phyloP scores from a whole-genome alignment of 2,329 filamentous ascomycete genomes.

The Trichoderma harzianum region DNA sequence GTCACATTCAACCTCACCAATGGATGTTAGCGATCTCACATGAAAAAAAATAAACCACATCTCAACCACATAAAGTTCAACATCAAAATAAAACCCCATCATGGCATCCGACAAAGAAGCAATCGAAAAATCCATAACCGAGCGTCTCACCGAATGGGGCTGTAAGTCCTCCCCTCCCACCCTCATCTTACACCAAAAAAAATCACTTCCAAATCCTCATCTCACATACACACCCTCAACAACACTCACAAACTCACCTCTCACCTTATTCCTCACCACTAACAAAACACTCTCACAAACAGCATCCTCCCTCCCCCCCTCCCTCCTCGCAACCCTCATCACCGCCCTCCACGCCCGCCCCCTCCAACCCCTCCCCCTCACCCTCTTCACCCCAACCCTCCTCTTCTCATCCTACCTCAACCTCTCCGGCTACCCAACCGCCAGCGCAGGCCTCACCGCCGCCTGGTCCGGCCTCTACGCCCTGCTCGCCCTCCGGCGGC shows the following conservation, averaged over 20 bases:
- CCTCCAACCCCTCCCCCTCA: slow-evolving; percentile 48
- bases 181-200: not conserved
- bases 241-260: not conserved
- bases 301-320: slow-evolving; percentile 54
- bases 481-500: slow-evolving; percentile 50
- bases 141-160: slow-evolving; percentile 18
- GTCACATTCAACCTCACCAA: not conserved
- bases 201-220: not conserved
- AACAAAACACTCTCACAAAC: not conserved
- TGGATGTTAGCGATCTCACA: not conserved
- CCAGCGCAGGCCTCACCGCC: slow-evolving; percentile 53
- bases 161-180: slow-evolving; percentile 10
- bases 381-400: slow-evolving; percentile 50
- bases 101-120: not conserved
- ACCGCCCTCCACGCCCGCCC: slow-evolving; percentile 55
- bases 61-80: not conserved
- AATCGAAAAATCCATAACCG: slow-evolving; percentile 13
- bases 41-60: not conserved
- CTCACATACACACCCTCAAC: not conserved
- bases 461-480: slow-evolving; percentile 58
- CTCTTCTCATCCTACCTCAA: slow-evolving; percentile 58
- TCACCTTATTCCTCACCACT: not conserved
- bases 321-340: slow-evolving; percentile 54
- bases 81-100: not conserved
- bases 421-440: slow-evolving; percentile 56